Evolutionary conservation across 352 stramenopile species (phyloP).

Genomic region (Stramenopiles sp.): DNA sequence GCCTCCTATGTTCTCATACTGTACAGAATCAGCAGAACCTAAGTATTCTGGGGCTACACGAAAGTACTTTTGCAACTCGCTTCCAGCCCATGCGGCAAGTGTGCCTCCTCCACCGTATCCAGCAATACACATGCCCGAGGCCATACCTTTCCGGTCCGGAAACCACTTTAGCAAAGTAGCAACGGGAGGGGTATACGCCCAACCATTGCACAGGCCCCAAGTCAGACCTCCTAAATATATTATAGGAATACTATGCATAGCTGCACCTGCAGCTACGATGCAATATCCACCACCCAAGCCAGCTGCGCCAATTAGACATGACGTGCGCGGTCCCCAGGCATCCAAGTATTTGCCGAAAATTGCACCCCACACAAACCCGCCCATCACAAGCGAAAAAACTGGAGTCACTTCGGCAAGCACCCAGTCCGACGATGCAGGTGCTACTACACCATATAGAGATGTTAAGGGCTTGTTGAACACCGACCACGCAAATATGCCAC

Average conservation of each 20-base stretch:
- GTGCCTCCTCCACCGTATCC: constrained; percentile 33
- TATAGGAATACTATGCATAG: constrained; percentile 30
- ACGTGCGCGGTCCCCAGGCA: constrained; percentile 24
- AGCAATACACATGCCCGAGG: constrained; percentile 29
- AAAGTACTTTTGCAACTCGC: constrained; percentile 30
- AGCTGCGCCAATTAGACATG: constrained; percentile 22
- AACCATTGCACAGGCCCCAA: constrained; percentile 27
- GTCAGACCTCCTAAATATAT: constrained; percentile 30
- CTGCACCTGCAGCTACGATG: constrained; percentile 25
- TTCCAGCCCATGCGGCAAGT: constrained; percentile 26
- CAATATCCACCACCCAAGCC: constrained; percentile 28
- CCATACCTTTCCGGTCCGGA: constrained; percentile 33
- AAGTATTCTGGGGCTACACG: constrained; percentile 28
- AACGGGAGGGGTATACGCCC: constrained; percentile 33
- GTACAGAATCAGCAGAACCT: constrained; percentile 25
- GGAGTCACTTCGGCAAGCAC: constrained; percentile 35
- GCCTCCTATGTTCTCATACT: constrained; percentile 28
- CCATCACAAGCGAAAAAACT: constrained; percentile 34
- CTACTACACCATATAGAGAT: constrained; percentile 27
- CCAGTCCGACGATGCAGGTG: constrained; percentile 29
- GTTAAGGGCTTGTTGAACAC: constrained; percentile 35
- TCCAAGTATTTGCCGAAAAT: constrained; percentile 27
- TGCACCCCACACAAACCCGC: constrained; percentile 23
- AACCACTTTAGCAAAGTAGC: constrained; percentile 32
- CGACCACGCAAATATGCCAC: constrained; percentile 35